Conservation (phyloP, 1,284 basidiomycete genomes). For the Vanrija sp. region DNA sequence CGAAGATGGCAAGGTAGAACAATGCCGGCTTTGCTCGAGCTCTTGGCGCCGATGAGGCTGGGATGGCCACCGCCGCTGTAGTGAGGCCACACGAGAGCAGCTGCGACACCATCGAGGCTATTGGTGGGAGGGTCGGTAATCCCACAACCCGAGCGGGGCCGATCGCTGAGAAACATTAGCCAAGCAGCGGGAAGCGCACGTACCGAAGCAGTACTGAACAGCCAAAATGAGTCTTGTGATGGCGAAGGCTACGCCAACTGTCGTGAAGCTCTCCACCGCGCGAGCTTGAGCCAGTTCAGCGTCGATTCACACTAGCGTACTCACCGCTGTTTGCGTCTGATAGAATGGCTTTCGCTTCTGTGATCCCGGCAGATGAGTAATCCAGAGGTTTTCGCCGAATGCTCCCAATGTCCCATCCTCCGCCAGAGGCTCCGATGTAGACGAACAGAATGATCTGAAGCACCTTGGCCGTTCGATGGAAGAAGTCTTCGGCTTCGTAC, state of each 20-base stretch:
- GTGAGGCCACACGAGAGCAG: conserved; percentile 16
- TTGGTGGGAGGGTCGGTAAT: not conserved
- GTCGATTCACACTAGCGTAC: not conserved
- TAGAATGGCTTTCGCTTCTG: no score
- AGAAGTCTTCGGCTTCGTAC: conserved; percentile 29
- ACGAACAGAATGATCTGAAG: conserved; percentile 31
- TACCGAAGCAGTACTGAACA: conserved; percentile 17
- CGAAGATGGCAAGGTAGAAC: conserved; percentile 23
- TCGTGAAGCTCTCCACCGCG: conserved; percentile 21
- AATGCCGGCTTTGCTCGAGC: conserved; percentile 20
- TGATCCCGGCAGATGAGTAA: no score
- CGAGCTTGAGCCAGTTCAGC: not conserved
- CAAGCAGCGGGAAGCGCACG: not conserved
- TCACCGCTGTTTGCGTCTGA: not conserved
- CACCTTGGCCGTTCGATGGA: conserved; percentile 28
- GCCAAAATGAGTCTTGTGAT: conserved; percentile 19
- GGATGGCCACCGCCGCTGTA: conserved; percentile 14
- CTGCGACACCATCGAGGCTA: conserved; percentile 2
- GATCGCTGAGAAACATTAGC: not conserved
- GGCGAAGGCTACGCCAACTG: conserved; percentile 23
- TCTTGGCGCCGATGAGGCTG: conserved; percentile 3
- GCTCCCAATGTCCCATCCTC: conserved; percentile 20
- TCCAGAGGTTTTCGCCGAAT: not conserved
- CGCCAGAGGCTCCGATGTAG: conserved; percentile 32
- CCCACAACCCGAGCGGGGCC: not conserved